Conservation (phyloP, 805 yeast species). For the Diddensiella santjacobensis region DNA sequence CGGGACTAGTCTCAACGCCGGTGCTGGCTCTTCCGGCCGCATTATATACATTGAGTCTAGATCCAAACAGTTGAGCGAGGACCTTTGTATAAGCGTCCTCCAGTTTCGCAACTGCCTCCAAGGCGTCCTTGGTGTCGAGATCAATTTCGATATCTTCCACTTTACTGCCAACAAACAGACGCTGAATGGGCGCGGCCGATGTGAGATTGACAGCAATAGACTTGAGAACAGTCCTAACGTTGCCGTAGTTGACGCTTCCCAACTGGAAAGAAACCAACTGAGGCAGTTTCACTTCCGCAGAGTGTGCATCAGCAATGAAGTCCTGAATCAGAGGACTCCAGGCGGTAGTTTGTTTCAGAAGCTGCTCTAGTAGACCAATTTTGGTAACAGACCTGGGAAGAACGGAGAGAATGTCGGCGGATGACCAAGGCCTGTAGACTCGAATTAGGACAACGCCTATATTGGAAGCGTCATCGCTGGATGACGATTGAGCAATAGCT, state of each 20-base stretch:
- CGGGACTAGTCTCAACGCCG: conserved; percentile 60
- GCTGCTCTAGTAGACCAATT: conserved; percentile 66
- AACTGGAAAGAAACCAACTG: conserved; percentile 50
- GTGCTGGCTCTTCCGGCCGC: conserved; percentile 43
- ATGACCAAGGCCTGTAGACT: conserved; percentile 69
- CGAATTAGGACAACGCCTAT: conserved; percentile 55
- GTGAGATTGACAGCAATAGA: conserved; percentile 51
- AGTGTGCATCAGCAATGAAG: conserved; percentile 53
- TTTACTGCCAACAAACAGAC: conserved; percentile 52
- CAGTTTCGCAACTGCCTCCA: conserved; percentile 47
- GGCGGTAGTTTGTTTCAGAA: conserved; percentile 39
- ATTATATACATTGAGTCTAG: conserved; percentile 57
- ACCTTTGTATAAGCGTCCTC: conserved; percentile 78
- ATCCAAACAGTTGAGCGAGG: conserved; percentile 60
- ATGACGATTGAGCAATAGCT: conserved; percentile 36
- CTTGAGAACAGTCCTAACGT: conserved; percentile 42
- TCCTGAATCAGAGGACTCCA: conserved; percentile 75
- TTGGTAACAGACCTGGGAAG: conserved; percentile 54
- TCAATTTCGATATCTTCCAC: conserved; percentile 24
- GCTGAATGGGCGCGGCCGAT: conserved; percentile 55
- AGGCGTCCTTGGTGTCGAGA: conserved; percentile 35
- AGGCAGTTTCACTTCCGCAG: conserved; percentile 17
- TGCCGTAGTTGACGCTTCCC: conserved; percentile 39
- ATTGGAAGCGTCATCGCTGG: conserved; percentile 33
- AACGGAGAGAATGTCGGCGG: conserved; percentile 44